These are phyloP conservation scores for Neurospora sp. DNA, from an alignment of 495 filamentous ascomycete genomes.

Conservation along the genomic window DNA sequence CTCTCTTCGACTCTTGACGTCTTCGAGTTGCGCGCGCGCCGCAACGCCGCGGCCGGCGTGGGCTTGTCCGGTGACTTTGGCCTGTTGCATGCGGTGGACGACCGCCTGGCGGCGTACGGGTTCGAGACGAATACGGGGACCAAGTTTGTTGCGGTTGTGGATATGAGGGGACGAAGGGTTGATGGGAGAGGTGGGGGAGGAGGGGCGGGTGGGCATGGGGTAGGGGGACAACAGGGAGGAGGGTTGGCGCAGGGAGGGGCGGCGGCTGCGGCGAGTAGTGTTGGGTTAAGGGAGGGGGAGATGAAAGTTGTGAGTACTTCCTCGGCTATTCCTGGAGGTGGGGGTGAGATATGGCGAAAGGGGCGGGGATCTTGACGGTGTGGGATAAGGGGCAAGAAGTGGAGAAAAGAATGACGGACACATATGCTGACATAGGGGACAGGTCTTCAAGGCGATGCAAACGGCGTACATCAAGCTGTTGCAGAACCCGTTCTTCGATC, in stretches of 20 bases:
- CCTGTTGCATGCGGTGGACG: constrained; percentile 83
- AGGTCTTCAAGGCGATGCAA: constrained; percentile 88
- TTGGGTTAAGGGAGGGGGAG: constrained; percentile 68
- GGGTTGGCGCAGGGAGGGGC: constrained; percentile 6
- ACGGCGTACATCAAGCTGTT: constrained; percentile 79
- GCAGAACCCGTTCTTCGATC: constrained; percentile 91
- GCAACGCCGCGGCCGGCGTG: constrained; percentile 49
- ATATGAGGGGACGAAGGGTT: constrained; percentile 56
- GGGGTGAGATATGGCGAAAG: neutral
- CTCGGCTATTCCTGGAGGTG: neutral
- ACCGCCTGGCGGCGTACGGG: constrained; percentile 82
- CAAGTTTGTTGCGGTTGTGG: constrained; percentile 78
- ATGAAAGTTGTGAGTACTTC: constrained; percentile 48
- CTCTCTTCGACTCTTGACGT: constrained; percentile 86
- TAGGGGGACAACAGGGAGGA: neutral
- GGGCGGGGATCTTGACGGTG: neutral
- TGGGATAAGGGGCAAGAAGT: neutral
- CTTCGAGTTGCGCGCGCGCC: constrained; percentile 66
- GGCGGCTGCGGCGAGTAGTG: constrained; percentile 20
- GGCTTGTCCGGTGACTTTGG: constrained; percentile 68
- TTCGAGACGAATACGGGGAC: constrained; percentile 96
- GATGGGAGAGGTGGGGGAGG: constrained; percentile 15
- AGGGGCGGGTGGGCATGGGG: constrained; percentile 13
- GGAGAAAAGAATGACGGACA: neutral
- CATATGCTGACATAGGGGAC: neutral